Conservation (phyloP, 305 asterid species). For the Caryopteris hybrid region DNA sequence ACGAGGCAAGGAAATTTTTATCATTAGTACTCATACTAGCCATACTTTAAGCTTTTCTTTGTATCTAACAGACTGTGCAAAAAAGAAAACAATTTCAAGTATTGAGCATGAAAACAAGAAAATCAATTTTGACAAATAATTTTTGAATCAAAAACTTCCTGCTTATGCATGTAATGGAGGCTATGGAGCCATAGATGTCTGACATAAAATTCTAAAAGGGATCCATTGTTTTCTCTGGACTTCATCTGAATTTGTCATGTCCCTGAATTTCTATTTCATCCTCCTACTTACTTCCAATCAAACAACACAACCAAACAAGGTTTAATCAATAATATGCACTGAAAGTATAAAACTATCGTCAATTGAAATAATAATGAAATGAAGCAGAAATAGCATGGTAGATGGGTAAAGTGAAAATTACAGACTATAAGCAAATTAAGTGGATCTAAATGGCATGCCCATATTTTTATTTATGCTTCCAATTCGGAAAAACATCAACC, state of each 20-base stretch:
- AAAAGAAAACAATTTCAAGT: not conserved
- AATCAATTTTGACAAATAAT: not conserved
- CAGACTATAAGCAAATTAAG: not conserved
- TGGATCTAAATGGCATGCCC: not conserved
- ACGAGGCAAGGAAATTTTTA: not conserved
- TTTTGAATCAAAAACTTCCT: not conserved
- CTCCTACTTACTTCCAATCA: not conserved
- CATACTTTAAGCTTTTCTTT: not conserved
- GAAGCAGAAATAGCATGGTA: not conserved
- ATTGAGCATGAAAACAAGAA: not conserved
- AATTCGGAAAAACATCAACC: not conserved
- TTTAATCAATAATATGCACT: not conserved
- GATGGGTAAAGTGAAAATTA: not conserved
- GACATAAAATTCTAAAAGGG: not conserved
- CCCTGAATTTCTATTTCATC: not conserved
- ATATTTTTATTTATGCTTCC: not conserved
- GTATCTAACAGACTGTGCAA: not conserved
- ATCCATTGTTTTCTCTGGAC: not conserved
- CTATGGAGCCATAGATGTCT: not conserved
- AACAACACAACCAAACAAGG: too few relatives aligned
- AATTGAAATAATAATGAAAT: not conserved
- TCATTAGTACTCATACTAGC: not conserved
- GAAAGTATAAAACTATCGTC: not conserved
- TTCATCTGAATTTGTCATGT: not conserved
- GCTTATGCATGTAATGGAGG: not conserved